Base-by-base conservation (phyloP, 2,329 filamentous ascomycete genomes). In the Colletotrichum kahawae region DNA sequence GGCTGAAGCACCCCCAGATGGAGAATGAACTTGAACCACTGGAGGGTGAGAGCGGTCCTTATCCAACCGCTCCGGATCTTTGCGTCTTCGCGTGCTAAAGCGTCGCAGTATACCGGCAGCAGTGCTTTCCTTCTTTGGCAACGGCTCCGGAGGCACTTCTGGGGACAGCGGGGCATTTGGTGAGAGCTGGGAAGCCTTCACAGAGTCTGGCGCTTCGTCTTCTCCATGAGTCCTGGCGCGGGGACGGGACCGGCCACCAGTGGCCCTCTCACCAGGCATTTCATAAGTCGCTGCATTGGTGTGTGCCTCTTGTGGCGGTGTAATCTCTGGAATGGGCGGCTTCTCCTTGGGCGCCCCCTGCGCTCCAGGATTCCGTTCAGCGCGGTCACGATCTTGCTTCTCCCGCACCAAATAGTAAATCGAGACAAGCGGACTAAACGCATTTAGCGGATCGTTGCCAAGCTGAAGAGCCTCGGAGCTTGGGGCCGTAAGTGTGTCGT, bases 321-420 rank as follows among this genome's bases (percentile, higher is more conserved):
- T 88, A 33, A 98, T 91, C 78, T 97, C 95, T 2, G 94, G 93
- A 77, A 97, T 87, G 0, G 84, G 80, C 10, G 86, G 85, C 33
- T 88, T 86, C 77, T 84, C 85, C 63, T 84, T 87, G 67, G 82
- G 77, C 9, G 10, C 81, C 75, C 18, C 79, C 64, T 18, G 82
- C 79, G 62, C 93, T 89, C 56, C 88, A 87, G 29, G 92, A 86
- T 57, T 87, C 29, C 86, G 74, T 43, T 88, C 84, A 33, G 81
- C 77, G 68, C 87, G 87, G 80, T 98, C 96, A 43, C 95, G 92
- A 65, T 97, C 95, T 77, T 95, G 92, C 85, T 98, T 98, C 86
- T 99, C 97, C 78, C 92, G 93, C n/a, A 98, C 97, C 4, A 99
- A 90, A 80, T 98, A 98, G 84, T 99, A 99, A 16, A 99, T 93